phyloP scores from a whole-genome alignment of 306 rosid species.

The Pterocarpus macrocarpus region DNA sequence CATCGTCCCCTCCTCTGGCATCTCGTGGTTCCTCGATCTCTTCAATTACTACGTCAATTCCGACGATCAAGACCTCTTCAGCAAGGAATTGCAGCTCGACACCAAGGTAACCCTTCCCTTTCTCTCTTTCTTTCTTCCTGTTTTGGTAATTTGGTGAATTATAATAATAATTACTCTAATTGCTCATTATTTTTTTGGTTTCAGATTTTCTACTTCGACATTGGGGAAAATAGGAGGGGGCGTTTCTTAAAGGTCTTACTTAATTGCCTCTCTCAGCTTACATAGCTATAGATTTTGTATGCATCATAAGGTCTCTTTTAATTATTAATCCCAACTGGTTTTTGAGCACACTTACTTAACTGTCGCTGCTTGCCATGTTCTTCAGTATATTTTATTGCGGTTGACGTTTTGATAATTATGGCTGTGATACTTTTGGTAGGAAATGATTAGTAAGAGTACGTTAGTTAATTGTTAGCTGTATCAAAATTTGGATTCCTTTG shows the following conservation, averaged over 20 bases:
- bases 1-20: slow-evolving; percentile 96
- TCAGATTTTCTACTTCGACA: slow-evolving; percentile 96
- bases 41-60: slow-evolving; percentile 94
- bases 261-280: neutral
- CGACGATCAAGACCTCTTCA: slow-evolving; percentile 90
- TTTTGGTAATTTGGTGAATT: neutral
- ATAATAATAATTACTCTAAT: neutral
- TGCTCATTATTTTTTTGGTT: neutral
- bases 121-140: neutral
- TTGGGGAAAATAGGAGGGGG: slow-evolving; percentile 99
- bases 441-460: neutral
- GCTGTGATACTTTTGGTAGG: neutral
- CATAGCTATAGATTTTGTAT: neutral
- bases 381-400: neutral
- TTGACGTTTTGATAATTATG: neutral
- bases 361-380: neutral
- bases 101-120: slow-evolving; percentile 63
- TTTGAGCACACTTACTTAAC: neutral
- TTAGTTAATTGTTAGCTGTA: neutral
- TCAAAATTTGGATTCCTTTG: neutral
- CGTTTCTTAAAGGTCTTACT: slow-evolving; percentile 91
- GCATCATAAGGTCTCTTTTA: neutral
- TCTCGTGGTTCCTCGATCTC: slow-evolving; percentile 98
- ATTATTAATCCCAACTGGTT: neutral
- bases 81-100: slow-evolving; percentile 99